A percentile compares a stretch with the other conserved stretches of the same genome.
These are phyloP conservation scores for Arabidopsis hybrid DNA, from an alignment of 441 rosid species.

Conservation along the genomic window DNA sequence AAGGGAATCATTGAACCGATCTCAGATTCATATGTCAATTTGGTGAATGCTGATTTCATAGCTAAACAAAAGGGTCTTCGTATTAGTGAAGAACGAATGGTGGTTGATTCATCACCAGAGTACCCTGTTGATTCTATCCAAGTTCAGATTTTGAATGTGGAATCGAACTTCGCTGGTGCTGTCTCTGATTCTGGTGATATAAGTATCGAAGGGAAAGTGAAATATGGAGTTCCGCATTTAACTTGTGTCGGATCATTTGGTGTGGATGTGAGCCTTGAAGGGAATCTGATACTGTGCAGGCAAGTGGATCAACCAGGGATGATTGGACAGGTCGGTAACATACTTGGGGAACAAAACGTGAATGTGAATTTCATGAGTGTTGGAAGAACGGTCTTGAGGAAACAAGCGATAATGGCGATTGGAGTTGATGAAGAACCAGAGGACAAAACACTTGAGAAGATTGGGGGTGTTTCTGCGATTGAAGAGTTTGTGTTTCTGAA, in stretches of 20 bases:
- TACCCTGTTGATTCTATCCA: constrained; percentile 62
- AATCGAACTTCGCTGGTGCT: constrained; percentile 62
- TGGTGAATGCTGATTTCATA: constrained; percentile 72
- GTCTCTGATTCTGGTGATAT: constrained; percentile 59
- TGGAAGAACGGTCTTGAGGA: constrained; percentile 56
- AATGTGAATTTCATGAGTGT: constrained; percentile 80
- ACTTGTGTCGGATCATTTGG: constrained; percentile 59
- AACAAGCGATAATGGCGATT: constrained; percentile 71
- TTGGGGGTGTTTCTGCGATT: constrained; percentile 60
- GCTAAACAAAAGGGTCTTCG: constrained; percentile 73
- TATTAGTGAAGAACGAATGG: constrained; percentile 61
- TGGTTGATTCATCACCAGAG: constrained; percentile 57
- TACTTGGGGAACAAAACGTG: constrained; percentile 60
- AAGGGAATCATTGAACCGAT: constrained; percentile 77
- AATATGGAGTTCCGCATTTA: constrained; percentile 60
- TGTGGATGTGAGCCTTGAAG: constrained; percentile 75
- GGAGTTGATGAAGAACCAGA: constrained; percentile 73
- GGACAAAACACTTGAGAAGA: constrained; percentile 54
- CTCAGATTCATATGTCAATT: constrained; percentile 58
- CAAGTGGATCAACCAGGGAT: constrained; percentile 79
- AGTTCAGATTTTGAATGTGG: constrained; percentile 58
- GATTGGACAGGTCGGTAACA: constrained; percentile 70
- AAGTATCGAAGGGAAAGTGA: constrained; percentile 68
- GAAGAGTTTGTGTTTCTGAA: constrained; percentile 74
- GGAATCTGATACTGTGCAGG: constrained; percentile 65